A percentile compares a stretch with the other conserved stretches of the same genome.
These are phyloP conservation scores for Nemophila menziesii DNA, from an alignment of 257 asterid genomes.

Conservation along the genomic window DNA sequence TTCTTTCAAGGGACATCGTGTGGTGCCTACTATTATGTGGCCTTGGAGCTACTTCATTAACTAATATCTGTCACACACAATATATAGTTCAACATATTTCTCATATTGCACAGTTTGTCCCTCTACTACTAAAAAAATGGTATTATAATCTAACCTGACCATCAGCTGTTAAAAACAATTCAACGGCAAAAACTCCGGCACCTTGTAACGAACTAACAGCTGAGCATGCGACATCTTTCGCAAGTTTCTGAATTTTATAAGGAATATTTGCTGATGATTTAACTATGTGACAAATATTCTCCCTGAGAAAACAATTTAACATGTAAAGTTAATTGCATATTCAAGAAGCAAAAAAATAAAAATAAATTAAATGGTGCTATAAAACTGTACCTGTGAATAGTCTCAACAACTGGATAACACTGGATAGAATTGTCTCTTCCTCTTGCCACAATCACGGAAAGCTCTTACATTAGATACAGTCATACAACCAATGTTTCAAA, in stretches of 20 bases:
- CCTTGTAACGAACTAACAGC: conserved; percentile 93
- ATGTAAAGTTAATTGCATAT: conserved; percentile 6
- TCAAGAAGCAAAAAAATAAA: not conserved
- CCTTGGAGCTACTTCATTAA: conserved; percentile 96
- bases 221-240: conserved; percentile 66
- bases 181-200: conserved; percentile 91
- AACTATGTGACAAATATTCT: conserved; percentile 88
- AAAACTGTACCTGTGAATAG: conserved; percentile 60
- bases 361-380: conserved; percentile 9
- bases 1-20: too few species aligned
- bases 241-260: conserved; percentile 64
- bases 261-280: conserved; percentile 84
- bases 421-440: conserved; percentile 57
- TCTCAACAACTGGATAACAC: conserved; percentile 87
- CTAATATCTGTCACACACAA: conserved; percentile 55
- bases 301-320: too few species aligned
- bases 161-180: conserved; percentile 80
- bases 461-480: conserved; percentile 54
- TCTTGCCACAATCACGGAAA: conserved; percentile 88
- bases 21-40: conserved; percentile 99
- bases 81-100: too few species aligned
- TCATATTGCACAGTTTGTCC: not conserved
- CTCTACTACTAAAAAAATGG: too few species aligned
- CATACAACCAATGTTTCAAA: too few species aligned
- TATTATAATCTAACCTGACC: conserved; percentile 51